Evolutionary conservation across 23 red algal genomes (phyloP).

Genomic region (Gracilaria domingensis): DNA sequence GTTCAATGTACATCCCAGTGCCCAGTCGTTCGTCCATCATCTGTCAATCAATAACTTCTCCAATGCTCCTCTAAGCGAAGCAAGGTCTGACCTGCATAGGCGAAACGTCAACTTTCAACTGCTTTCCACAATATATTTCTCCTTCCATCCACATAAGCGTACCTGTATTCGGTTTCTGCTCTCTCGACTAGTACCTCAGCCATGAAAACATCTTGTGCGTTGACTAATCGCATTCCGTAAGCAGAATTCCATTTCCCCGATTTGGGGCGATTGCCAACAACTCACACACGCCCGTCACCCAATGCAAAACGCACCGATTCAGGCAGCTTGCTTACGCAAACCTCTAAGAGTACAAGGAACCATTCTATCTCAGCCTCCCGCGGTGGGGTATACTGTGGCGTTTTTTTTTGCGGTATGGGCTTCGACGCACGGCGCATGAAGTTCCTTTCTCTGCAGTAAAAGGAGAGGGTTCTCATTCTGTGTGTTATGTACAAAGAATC

Average conservation of each 20-base stretch:
- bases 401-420: background rate
- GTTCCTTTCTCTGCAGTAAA: background rate
- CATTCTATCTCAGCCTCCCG: background rate
- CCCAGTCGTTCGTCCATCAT: no score
- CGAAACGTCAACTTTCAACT: background rate
- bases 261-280: background rate
- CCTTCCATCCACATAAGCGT: background rate
- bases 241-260: background rate
- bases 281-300: background rate
- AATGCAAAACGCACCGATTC: background rate
- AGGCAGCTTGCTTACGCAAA: background rate
- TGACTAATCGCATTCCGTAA: background rate
- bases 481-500: background rate
- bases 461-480: background rate
- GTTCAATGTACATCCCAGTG: no score
- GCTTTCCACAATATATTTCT: background rate
- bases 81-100: background rate
- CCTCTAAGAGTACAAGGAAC: background rate
- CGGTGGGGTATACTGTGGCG: background rate
- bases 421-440: background rate
- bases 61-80: conserved; percentile 5
- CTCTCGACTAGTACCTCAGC: background rate
- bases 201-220: background rate
- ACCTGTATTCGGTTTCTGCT: background rate
- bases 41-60: background rate